Evolutionary conservation across 352 stramenopile species (phyloP), one percentile per base, ranked within the genome.

Genomic region (Globisporangium nagaii): DNA sequence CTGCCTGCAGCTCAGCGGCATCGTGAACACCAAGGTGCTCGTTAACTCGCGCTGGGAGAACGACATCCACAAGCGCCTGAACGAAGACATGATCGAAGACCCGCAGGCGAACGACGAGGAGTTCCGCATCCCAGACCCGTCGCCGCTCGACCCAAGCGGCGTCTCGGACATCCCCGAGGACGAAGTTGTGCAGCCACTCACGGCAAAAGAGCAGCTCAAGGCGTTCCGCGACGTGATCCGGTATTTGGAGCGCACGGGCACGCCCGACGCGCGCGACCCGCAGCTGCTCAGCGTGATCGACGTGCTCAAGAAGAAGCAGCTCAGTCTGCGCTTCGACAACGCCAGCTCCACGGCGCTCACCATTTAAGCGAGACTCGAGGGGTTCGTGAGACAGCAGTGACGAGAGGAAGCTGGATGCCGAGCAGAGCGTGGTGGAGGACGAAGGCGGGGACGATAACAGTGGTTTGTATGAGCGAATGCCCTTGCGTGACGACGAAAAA

Each of bases 21-120:
- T 94, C 2, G 83, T 94, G 20, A 92, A 90, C 65, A 94, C 83
- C 27, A 94, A 94, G 60, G 79, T 88, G 53, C 65, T 94, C 13
- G 79, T 94, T 41, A 94, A 94, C 75, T 91, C 84, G 28, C 84
- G 84, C 17, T 91, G 84, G 79, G 84, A 94, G 62, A 94, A 90
- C 44, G 84, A 94, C 47, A 89, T 94, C 28, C 84, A 94, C 72
- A 94, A 94, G 66, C 84, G 83, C 11, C 66, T 94, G 7, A 92
- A 94, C 41, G 84, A 92, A 60, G 84, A 94, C 58, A 91, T 92
- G 68, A 91, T 94, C 41, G 79, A 92, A 54, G 76, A 92, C 47
- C 84, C 82, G 5, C 71, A 85, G 61, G 78, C 88, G 61, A 86
- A 88, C 51, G 73, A 92, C 19, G 79, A 88, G 2, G 84, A 94